Conservation (phyloP, 2,329 filamentous ascomycete species). For the Fragosphaeria purpurea region DNA sequence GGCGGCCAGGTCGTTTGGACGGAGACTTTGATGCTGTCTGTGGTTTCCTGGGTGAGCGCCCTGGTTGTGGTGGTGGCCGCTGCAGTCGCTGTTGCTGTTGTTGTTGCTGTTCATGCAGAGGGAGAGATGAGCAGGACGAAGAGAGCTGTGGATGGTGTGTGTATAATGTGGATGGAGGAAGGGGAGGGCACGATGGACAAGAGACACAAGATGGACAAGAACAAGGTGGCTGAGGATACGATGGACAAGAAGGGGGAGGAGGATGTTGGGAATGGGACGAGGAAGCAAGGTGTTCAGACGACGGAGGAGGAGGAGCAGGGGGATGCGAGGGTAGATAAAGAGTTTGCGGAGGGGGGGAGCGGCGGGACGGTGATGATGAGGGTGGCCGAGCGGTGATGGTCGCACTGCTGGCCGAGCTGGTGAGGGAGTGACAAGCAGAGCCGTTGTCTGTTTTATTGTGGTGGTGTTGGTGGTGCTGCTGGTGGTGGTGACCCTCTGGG, state of each 20-base stretch:
- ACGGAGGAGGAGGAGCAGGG: background rate
- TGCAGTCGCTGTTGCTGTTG: background rate
- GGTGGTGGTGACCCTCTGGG: background rate
- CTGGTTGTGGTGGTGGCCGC: background rate
- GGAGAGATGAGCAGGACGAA: slow-evolving; percentile 9
- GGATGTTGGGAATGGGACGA: background rate
- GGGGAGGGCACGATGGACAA: background rate
- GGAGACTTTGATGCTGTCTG: slow-evolving; percentile 3
- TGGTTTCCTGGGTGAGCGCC: slow-evolving; percentile 2
- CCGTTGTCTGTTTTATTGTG: background rate
- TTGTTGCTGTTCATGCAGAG: slow-evolving; percentile 5
- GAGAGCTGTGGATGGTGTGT: background rate
- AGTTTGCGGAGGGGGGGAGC: background rate
- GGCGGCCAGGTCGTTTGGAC: slow-evolving; percentile 18
- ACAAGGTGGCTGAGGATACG: background rate
- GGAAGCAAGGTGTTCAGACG: slow-evolving; percentile 6
- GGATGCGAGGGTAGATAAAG: slow-evolving; percentile 7
- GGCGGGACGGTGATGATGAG: background rate
- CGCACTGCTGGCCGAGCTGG: slow-evolving; percentile 6
- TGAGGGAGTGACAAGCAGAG: background rate
- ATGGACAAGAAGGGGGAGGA: slow-evolving; percentile 9
- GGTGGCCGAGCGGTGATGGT: slow-evolving; percentile 9
- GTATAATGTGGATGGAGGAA: background rate
- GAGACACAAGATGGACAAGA: background rate
- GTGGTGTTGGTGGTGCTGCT: no score